Percentiles rank a stretch among this genome's conserved stretches.
These are phyloP conservation scores for Pseudotulostoma volvatum DNA, from an alignment of 495 filamentous ascomycete species.

Conservation along the genomic window DNA sequence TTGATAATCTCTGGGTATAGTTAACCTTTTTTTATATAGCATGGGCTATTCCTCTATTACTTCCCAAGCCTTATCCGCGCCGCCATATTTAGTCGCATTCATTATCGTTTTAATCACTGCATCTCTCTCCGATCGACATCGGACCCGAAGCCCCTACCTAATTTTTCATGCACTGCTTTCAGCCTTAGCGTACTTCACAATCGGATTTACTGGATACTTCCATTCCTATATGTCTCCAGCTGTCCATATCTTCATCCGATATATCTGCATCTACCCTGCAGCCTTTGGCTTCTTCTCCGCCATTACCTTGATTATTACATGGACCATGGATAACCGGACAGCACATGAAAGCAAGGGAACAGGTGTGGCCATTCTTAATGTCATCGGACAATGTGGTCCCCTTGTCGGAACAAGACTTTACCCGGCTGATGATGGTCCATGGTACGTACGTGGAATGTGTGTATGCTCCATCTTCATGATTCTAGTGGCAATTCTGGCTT, in stretches of 20 bases:
- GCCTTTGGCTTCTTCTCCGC: slow-evolving; percentile 43
- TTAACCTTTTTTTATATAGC: slow-evolving; percentile 9
- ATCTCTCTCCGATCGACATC: slow-evolving; percentile 33
- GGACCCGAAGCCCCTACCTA: slow-evolving; percentile 32
- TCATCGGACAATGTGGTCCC: slow-evolving; percentile 47
- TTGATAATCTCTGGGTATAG: neutral
- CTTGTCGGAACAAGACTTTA: slow-evolving; percentile 45
- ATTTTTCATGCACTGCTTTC: slow-evolving; percentile 39
- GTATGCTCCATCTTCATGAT: slow-evolving; percentile 43
- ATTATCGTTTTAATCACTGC: slow-evolving; percentile 30
- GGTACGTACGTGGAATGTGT: slow-evolving; percentile 41
- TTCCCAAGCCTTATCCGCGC: slow-evolving; percentile 40
- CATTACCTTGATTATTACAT: slow-evolving; percentile 46
- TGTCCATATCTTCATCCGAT: slow-evolving; percentile 29
- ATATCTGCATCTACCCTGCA: slow-evolving; percentile 41
- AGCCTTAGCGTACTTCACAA: slow-evolving; percentile 40
- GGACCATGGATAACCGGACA: slow-evolving; percentile 46
- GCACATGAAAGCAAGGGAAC: slow-evolving; percentile 39
- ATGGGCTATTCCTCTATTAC: slow-evolving; percentile 33
- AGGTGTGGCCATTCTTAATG: slow-evolving; percentile 40
- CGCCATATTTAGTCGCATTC: slow-evolving; percentile 41
- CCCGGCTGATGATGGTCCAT: slow-evolving; percentile 38
- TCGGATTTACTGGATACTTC: slow-evolving; percentile 29
- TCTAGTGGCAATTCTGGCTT: slow-evolving; percentile 28
- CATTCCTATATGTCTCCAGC: slow-evolving; percentile 16